Evolutionary conservation across 257 asterid genomes (phyloP).

Genomic region (Nicotiana undulata): DNA sequence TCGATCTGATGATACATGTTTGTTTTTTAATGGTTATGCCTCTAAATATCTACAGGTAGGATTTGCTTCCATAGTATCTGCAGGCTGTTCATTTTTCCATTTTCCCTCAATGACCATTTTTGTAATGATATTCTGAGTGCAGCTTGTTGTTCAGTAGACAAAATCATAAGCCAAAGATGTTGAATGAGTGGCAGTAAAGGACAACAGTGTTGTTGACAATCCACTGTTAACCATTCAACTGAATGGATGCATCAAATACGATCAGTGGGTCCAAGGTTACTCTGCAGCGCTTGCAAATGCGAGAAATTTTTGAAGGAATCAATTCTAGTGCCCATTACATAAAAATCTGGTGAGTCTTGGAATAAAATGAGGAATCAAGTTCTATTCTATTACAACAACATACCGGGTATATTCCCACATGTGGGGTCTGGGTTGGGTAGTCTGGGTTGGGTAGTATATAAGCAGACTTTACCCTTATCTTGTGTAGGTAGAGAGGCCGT

Average conservation of each 20-base stretch:
- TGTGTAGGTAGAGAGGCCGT: too few species aligned
- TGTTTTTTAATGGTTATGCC: neutral
- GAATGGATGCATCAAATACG: neutral
- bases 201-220: neutral
- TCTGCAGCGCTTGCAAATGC: constrained; percentile 14
- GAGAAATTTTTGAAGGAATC: constrained; percentile 10
- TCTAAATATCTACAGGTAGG: neutral
- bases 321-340: constrained; percentile 1
- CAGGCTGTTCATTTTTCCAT: neutral
- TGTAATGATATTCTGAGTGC: neutral
- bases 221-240: neutral
- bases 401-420: too few species aligned
- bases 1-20: neutral
- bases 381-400: neutral
- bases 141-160: constrained; percentile 22
- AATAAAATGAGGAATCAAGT: neutral
- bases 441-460: too few species aligned
- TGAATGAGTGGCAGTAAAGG: constrained; percentile 12
- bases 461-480: too few species aligned
- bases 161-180: constrained; percentile 15
- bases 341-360: constrained; percentile 14
- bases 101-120: neutral
- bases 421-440: too few species aligned
- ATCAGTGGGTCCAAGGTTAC: neutral
- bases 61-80: neutral